Conservation (phyloP, 192 early-diverging fungal species). For the Dissophora ornata region DNA sequence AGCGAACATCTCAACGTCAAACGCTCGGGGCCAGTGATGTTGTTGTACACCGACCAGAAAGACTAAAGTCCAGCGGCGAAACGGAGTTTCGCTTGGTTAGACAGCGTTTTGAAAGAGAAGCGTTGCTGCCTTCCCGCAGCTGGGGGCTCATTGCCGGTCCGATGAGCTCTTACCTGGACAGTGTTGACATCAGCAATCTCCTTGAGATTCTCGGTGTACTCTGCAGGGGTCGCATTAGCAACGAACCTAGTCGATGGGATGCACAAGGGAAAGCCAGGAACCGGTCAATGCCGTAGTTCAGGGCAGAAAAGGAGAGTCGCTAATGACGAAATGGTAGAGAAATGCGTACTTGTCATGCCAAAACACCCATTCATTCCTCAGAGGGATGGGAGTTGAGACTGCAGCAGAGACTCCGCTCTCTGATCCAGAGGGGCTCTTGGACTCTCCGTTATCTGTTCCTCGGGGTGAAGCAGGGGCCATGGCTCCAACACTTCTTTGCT, state of each 20-base stretch:
- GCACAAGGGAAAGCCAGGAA: background rate
- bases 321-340: background rate
- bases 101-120: no score
- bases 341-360: slow-evolving; percentile 57
- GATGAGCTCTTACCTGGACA: slow-evolving; percentile 63
- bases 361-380: slow-evolving; percentile 56
- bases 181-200: slow-evolving; percentile 58
- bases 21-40: slow-evolving; percentile 60
- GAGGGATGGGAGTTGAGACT: slow-evolving; percentile 35
- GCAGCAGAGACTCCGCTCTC: slow-evolving; percentile 28
- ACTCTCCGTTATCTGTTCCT: slow-evolving; percentile 37
- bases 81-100: slow-evolving; percentile 5
- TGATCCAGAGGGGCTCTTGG: slow-evolving; percentile 38
- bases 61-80: slow-evolving; percentile 16
- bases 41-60: slow-evolving; percentile 63
- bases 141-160: no score
- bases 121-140: no score
- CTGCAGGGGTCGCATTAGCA: slow-evolving; percentile 57
- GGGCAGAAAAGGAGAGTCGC: background rate
- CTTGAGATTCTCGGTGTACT: slow-evolving; percentile 61
- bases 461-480: slow-evolving; percentile 51
- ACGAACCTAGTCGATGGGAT: slow-evolving; percentile 40
- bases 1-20: slow-evolving; percentile 53
- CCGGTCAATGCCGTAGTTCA: background rate
- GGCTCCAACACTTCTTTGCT: slow-evolving; percentile 48